Evolutionary conservation across 164 flowering plant genomes (phyloP).

Genomic region (Nymphaea colorata): DNA sequence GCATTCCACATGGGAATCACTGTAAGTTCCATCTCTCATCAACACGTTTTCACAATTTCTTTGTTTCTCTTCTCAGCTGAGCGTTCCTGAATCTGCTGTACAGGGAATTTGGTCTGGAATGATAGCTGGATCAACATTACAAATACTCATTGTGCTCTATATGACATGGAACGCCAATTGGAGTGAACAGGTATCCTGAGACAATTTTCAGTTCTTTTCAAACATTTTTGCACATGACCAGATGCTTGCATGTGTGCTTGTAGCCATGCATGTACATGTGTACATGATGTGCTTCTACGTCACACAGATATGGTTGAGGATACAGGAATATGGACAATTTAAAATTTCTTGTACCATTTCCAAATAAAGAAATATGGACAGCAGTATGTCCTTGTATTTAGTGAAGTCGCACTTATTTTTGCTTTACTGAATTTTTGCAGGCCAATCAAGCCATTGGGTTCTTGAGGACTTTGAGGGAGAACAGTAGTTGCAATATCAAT

Average conservation of each 20-base stretch:
- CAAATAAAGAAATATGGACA: too few relatives aligned
- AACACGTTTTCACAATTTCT: background rate
- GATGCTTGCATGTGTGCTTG: background rate
- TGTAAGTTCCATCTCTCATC: background rate
- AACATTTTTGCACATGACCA: background rate
- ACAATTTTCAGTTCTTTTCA: background rate
- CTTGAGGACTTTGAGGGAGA: background rate
- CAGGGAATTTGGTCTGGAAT: constrained; percentile 3
- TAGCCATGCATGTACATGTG: background rate
- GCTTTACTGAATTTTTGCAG: background rate
- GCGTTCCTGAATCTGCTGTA: background rate
- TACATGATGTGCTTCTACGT: background rate
- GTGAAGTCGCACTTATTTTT: too few relatives aligned
- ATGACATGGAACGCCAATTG: constrained; percentile 1
- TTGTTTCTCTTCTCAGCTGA: too few relatives aligned
- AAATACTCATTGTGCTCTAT: background rate
- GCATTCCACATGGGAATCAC: constrained; percentile 1
- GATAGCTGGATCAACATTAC: constrained; percentile 2
- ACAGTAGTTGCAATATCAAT: background rate
- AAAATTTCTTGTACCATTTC: too few relatives aligned
- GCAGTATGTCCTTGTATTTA: too few relatives aligned
- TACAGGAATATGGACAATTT: too few relatives aligned
- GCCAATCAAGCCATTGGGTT: constrained; percentile 1
- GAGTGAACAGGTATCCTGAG: constrained; percentile 1
- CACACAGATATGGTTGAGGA: too few relatives aligned